Percentiles rank a stretch among this genome's conserved stretches.
Evolutionary conservation across 2,329 filamentous ascomycete genomes (phyloP).

Genomic region (Ceratocystiopsis sp.): DNA sequence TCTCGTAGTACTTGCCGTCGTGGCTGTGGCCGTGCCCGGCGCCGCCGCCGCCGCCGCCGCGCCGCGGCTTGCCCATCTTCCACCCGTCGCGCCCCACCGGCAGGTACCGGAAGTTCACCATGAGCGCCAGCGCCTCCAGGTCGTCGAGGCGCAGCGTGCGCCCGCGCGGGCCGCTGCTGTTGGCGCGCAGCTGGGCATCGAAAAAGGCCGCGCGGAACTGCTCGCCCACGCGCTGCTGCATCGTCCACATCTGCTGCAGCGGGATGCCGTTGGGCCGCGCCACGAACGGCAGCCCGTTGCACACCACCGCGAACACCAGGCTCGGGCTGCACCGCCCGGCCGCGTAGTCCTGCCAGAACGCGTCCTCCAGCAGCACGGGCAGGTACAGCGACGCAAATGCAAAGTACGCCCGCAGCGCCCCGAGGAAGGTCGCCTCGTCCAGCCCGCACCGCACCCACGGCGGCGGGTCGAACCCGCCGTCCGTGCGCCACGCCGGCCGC

Average conservation of each 20-base stretch:
- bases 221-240: constrained; percentile 10
- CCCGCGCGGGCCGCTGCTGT: background rate
- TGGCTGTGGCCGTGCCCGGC: no score
- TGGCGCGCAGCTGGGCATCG: constrained; percentile 4
- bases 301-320: constrained; percentile 12
- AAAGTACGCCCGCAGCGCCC: constrained; percentile 12
- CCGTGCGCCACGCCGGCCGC: no score
- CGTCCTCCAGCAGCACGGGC: constrained; percentile 11
- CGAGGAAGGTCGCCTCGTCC: constrained; percentile 2
- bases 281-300: constrained; percentile 12
- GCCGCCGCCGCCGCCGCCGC: no score
- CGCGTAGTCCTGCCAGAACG: constrained; percentile 13
- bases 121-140: constrained; percentile 11
- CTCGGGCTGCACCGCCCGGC: constrained; percentile 8
- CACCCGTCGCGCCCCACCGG: no score
- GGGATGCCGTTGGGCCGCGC: background rate
- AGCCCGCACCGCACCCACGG: constrained; percentile 3
- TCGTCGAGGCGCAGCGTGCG: constrained; percentile 7
- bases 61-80: no score
- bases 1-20: no score
- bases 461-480: constrained; percentile 4
- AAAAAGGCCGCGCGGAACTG: constrained; percentile 11
- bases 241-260: constrained; percentile 6
- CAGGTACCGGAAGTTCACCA: constrained; percentile 9
- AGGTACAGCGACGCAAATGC: constrained; percentile 9